Percentiles rank a stretch among this genome's conserved stretches.
Conservation (phyloP, 805 yeast genomes). For the Candida vaughaniae region DNA sequence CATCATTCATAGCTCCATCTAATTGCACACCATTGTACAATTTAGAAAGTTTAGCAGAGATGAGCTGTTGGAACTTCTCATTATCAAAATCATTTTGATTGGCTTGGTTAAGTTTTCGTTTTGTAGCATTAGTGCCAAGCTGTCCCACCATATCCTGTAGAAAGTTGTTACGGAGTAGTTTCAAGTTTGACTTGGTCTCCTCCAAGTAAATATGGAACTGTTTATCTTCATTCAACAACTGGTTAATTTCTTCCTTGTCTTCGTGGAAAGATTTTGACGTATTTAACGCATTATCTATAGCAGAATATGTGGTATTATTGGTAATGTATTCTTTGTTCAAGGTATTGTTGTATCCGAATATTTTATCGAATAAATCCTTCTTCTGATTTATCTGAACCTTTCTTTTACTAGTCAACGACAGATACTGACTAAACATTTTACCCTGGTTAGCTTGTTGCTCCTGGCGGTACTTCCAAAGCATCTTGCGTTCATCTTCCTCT, state of each 20-base stretch:
- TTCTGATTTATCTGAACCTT: conserved; percentile 41
- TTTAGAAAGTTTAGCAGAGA: conserved; percentile 19
- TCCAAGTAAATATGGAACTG: conserved; percentile 23
- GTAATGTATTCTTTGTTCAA: conserved; percentile 40
- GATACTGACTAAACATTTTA: conserved; percentile 30
- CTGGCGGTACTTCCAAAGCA: conserved; percentile 28
- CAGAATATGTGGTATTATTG: conserved; percentile 39
- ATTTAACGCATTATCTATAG: conserved; percentile 35
- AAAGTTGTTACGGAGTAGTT: conserved; percentile 7
- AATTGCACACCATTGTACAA: conserved; percentile 15
- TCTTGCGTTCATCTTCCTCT: conserved; percentile 24
- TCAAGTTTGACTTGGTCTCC: conserved; percentile 22
- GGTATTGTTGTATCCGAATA: conserved; percentile 39
- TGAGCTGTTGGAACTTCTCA: conserved; percentile 24
- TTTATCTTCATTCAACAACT: conserved; percentile 32
- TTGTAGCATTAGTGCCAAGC: not conserved
- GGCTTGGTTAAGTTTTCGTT: not conserved
- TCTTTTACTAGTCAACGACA: conserved; percentile 33
- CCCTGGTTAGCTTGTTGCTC: conserved; percentile 34
- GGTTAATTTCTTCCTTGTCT: conserved; percentile 39
- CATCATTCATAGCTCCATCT: conserved; percentile 17
- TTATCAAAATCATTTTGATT: conserved; percentile 21
- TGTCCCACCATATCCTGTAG: conserved; percentile 4
- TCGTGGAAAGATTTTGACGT: conserved; percentile 40
- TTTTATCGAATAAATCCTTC: conserved; percentile 35